Percentiles rank a stretch among this genome's conserved stretches.
phyloP scores from a whole-genome alignment of 305 asterid genomes.

The Plantago coronopus region DNA sequence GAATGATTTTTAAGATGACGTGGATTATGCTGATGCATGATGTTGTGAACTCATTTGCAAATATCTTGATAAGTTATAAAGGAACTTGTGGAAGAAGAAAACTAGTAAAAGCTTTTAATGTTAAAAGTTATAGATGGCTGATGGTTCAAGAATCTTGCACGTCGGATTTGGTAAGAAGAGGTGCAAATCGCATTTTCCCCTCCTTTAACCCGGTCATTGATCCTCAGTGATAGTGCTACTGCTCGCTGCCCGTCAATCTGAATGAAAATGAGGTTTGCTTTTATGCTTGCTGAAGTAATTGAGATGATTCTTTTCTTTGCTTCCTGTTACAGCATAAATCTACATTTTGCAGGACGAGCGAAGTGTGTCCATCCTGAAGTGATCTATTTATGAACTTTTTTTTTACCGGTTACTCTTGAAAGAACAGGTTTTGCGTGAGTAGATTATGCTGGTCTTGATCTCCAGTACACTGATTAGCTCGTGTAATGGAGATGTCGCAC shows the following conservation, averaged over 20 bases:
- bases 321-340: no score
- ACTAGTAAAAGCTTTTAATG: not conserved
- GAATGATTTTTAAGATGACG: conserved; percentile 3
- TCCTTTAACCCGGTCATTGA: not conserved
- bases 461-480: no score
- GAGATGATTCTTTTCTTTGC: not conserved
- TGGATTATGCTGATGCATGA: not conserved
- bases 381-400: not conserved
- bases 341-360: not conserved
- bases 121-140: not conserved
- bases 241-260: not conserved
- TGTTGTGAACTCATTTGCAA: not conserved
- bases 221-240: not conserved
- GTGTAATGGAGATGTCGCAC: not conserved
- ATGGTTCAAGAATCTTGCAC: not conserved
- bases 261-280: not conserved
- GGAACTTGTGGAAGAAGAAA: conserved; percentile 1
- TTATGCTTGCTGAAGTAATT: not conserved
- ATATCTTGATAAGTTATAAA: conserved; percentile 1
- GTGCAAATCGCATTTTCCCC: no score
- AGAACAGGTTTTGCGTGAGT: not conserved
- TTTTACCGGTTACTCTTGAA: no score
- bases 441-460: no score
- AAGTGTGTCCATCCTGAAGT: not conserved
- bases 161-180: not conserved